Conservation (phyloP, 2,329 filamentous ascomycete genomes). For the Alternaria brassicae region DNA sequence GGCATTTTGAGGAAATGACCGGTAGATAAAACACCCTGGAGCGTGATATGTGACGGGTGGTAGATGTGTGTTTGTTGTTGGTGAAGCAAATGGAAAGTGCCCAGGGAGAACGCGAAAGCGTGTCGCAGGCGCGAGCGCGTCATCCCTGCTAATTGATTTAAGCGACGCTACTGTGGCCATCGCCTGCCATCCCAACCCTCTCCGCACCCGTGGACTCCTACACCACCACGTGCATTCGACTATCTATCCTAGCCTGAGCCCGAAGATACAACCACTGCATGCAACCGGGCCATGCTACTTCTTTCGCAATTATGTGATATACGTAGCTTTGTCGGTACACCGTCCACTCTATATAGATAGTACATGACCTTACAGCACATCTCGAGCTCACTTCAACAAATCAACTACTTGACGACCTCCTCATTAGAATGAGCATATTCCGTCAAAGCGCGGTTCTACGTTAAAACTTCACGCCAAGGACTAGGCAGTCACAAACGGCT, state of each 20-base stretch:
- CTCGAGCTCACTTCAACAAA: neutral
- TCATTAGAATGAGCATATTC: neutral
- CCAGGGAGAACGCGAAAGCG: constrained; percentile 33
- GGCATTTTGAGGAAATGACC: constrained; percentile 35
- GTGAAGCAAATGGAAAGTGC: constrained; percentile 28
- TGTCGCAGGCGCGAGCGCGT: constrained; percentile 40
- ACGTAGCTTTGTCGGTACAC: neutral
- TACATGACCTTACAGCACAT: no score
- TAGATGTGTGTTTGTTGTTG: constrained; percentile 23
- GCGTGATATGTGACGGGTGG: constrained; percentile 4
- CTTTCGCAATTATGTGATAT: neutral
- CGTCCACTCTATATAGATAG: neutral
- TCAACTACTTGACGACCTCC: neutral
- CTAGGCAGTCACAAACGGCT: neutral
- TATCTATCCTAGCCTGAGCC: no score
- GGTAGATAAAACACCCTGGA: neutral
- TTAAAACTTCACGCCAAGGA: constrained; percentile 1
- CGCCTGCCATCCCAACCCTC: neutral
- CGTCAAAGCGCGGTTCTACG: neutral
- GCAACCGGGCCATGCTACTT: neutral
- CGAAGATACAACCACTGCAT: no score
- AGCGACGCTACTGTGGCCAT: constrained; percentile 23
- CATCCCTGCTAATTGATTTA: constrained; percentile 34
- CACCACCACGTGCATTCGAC: neutral
- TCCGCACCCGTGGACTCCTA: neutral